phyloP scores from a whole-genome alignment of 768 basidiomycete species.

The Pisolithus sp. region DNA sequence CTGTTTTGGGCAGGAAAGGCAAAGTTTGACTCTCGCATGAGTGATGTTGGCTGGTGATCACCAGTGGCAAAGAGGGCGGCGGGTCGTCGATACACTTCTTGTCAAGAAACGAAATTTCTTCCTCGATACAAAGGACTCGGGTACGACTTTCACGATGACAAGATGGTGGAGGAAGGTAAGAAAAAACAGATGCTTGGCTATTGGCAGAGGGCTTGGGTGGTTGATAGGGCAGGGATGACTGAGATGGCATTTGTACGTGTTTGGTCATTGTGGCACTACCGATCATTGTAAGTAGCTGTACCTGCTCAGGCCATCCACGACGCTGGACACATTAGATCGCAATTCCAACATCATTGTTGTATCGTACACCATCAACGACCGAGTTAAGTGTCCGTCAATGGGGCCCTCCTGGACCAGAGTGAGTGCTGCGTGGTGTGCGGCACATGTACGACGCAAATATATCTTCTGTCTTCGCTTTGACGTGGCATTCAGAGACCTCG shows the following conservation, averaged over 20 bases:
- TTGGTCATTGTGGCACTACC: constrained; percentile 24
- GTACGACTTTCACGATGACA: not conserved
- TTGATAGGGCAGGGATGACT: constrained; percentile 28
- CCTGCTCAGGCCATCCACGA: too few relatives aligned
- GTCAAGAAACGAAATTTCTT: not conserved
- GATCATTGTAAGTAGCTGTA: not conserved
- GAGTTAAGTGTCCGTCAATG: too few relatives aligned
- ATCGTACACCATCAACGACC: too few relatives aligned
- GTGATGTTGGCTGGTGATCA: constrained; percentile 15
- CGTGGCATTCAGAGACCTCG: not conserved
- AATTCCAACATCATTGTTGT: too few relatives aligned
- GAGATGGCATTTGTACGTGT: constrained; percentile 24
- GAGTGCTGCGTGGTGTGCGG: too few relatives aligned
- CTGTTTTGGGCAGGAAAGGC: constrained; percentile 92
- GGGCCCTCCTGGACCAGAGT: too few relatives aligned
- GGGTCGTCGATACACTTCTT: too few relatives aligned
- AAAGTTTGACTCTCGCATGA: constrained; percentile 93
- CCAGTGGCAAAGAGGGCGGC: too few relatives aligned
- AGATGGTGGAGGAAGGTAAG: constrained; percentile 4
- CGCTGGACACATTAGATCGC: too few relatives aligned
- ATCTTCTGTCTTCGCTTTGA: not conserved
- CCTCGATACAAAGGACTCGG: not conserved
- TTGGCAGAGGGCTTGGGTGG: constrained; percentile 16
- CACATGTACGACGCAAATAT: too few relatives aligned
- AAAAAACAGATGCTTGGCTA: constrained; percentile 10